Conservation (phyloP, 306 rosid species). For the Cajanus cajan region DNA sequence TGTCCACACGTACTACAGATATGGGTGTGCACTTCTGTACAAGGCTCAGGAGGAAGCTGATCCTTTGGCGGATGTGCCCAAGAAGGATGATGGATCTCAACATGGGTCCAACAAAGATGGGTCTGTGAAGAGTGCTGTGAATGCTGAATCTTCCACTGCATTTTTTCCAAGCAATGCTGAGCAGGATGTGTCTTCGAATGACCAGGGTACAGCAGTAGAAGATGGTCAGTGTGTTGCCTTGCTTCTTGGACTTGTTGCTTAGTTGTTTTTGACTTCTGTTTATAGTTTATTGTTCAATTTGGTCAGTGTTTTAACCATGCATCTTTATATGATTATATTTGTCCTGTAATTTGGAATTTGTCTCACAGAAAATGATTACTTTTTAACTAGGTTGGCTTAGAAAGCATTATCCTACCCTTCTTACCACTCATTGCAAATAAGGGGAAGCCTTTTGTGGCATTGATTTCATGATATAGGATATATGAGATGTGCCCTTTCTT, state of each 20-base stretch:
- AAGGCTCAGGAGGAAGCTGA: conserved; percentile 98
- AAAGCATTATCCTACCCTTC: conserved; percentile 18
- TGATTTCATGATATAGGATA: background rate
- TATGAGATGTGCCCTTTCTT: background rate
- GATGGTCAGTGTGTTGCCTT: conserved; percentile 51
- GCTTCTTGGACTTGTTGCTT: conserved; percentile 11
- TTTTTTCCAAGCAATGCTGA: conserved; percentile 55
- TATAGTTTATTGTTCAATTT: background rate
- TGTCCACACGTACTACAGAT: conserved; percentile 73
- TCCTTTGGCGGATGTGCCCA: conserved; percentile 84
- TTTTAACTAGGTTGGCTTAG: too few species aligned
- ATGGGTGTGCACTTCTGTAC: conserved; percentile 83
- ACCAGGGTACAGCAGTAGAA: conserved; percentile 50
- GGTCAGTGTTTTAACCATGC: background rate
- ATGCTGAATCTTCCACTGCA: conserved; percentile 68
- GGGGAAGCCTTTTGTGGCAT: background rate
- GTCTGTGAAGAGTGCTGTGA: conserved; percentile 54
- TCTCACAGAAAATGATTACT: too few species aligned
- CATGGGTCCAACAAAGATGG: conserved; percentile 56
- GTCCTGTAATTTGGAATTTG: too few species aligned
- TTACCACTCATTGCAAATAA: conserved; percentile 4
- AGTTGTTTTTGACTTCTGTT: background rate
- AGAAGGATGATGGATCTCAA: conserved; percentile 65
- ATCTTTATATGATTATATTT: background rate
- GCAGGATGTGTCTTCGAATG: conserved; percentile 44